A percentile compares a stretch with the other conserved stretches of the same genome.
phyloP scores from a whole-genome alignment of 768 basidiomycete genomes.

The Polyporus arcularius region DNA sequence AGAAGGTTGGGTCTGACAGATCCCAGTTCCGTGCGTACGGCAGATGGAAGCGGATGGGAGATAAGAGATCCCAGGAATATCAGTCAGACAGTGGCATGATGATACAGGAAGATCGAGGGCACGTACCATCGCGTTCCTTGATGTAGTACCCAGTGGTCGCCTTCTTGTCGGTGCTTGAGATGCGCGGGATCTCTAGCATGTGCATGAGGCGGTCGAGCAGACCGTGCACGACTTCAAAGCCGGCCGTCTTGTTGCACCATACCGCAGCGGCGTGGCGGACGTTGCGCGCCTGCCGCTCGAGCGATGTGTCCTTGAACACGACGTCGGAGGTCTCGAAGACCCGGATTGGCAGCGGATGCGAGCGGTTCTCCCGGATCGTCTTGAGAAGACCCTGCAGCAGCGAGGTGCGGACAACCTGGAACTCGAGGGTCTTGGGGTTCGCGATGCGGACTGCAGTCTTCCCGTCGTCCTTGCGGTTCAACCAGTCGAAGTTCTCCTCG shows the following conservation, averaged over 20 bases:
- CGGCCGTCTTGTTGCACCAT: constrained; percentile 96
- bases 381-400: constrained; percentile 95
- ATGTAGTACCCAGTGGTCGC: constrained; percentile 88
- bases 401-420: constrained; percentile 96
- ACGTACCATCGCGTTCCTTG: constrained; percentile 78
- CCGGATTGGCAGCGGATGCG: constrained; percentile 87
- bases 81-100: not conserved
- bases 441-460: constrained; percentile 85
- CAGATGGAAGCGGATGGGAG: not conserved
- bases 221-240: constrained; percentile 96
- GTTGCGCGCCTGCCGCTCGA: constrained; percentile 87
- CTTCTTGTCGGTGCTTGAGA: constrained; percentile 55
- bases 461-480: constrained; percentile 85
- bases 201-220: constrained; percentile 94
- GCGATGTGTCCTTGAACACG: constrained; percentile 77
- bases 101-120: not conserved
- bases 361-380: constrained; percentile 94
- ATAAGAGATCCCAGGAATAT: not conserved
- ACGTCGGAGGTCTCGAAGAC: constrained; percentile 95
- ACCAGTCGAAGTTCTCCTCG: constrained; percentile 95
- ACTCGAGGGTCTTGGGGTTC: constrained; percentile 97
- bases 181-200: constrained; percentile 89
- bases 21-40: not conserved
- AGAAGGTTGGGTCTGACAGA: constrained; percentile 81
- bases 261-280: constrained; percentile 86